Evolutionary conservation across 345 rosid genomes (phyloP), one percentile per base, ranked within the genome.

Genomic region (Gossypium ekmanianum): DNA sequence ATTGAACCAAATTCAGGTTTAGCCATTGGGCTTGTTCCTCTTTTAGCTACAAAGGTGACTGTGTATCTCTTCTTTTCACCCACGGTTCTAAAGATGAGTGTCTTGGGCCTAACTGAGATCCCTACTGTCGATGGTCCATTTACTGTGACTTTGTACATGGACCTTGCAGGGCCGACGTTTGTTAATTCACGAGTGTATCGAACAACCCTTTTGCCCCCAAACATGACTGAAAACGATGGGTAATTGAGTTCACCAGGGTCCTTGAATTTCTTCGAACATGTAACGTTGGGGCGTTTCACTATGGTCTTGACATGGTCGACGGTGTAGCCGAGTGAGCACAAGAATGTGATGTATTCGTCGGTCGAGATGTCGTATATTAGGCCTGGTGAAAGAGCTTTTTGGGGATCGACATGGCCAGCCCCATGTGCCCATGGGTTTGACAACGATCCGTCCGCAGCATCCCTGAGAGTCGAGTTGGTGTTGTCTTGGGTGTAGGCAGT

Each of bases 221-320:
- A 92, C 81, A 88, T 56, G 50, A 94, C 90, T 0, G 98, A 94
- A 85, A 94, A 94, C 0, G 97, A 92, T 2, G 97, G 98, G 76
- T 94, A 94, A 80, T 94, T 94, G 68, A 94, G 94, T 27, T 85
- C 76, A 9, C 98, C 98, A 0, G 98, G 97, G 83, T 85, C 86
- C 0, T 81, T 65, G 79, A 88, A 84, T 76, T 87, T 94, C 70
- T 18, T 84, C 0, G 86, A 51, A 73, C 98, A 94, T 2, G 85
- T 88, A 41, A 86, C 29, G 22, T 81, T 83, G 43, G 93, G 94
- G 7, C 89, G 84, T 80, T 92, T 92, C 39, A 87, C 94, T 3
- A 94, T 81, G 27, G 87, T 78, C 56, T 84, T 83, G 68, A 94
- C 82, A 58, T 87, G 94, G 17, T 87, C 90, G 0, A 77, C 17